Conservation (phyloP, 306 rosid species). For the Begonia masoniana region DNA sequence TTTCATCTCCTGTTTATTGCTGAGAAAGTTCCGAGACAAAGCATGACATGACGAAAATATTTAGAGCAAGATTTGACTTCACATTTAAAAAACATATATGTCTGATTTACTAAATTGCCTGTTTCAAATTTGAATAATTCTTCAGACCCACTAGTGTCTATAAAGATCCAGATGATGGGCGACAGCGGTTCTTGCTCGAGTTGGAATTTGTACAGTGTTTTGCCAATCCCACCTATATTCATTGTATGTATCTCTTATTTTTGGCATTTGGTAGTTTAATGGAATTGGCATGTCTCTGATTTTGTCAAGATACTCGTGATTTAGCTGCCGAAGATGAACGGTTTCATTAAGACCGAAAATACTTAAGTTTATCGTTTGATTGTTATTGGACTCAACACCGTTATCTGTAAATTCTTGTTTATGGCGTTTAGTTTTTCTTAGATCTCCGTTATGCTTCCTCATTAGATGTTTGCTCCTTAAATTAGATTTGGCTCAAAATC, state of each 20-base stretch:
- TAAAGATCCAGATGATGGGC: slow-evolving; percentile 91
- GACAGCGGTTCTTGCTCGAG: slow-evolving; percentile 86
- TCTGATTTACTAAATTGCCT: too few relatives aligned
- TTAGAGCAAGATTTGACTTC: too few relatives aligned
- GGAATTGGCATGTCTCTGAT: background rate
- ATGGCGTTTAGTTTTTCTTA: background rate
- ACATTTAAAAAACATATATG: too few relatives aligned
- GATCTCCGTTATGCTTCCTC: background rate
- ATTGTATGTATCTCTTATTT: slow-evolving; percentile 34
- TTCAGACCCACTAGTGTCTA: slow-evolving; percentile 53
- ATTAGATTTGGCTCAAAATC: slow-evolving; percentile 89
- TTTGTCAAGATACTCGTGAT: background rate
- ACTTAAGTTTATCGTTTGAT: too few relatives aligned
- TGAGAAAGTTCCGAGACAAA: too few relatives aligned
- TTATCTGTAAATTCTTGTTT: too few relatives aligned
- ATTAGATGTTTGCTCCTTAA: slow-evolving; percentile 9
- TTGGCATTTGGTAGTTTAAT: background rate
- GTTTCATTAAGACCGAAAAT: too few relatives aligned
- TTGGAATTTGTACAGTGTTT: slow-evolving; percentile 90
- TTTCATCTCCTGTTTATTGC: too few relatives aligned
- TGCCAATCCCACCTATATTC: slow-evolving; percentile 91
- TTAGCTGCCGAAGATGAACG: background rate
- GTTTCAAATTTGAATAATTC: slow-evolving; percentile 1
- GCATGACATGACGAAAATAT: background rate
- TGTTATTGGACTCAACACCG: too few relatives aligned